Conservation (phyloP, 1,284 basidiomycete genomes). For the Leucoagaricus sp. region DNA sequence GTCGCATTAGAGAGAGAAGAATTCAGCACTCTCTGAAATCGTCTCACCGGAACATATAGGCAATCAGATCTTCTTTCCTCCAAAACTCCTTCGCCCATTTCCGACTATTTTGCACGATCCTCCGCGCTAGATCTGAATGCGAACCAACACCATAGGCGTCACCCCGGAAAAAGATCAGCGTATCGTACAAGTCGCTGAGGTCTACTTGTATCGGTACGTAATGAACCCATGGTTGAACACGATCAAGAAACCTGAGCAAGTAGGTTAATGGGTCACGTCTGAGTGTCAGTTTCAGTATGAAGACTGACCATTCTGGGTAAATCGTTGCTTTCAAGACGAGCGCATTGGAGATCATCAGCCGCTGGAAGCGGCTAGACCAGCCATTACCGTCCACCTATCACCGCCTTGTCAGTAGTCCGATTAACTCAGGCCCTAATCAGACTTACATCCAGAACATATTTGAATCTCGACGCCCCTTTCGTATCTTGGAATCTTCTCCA, state of each 20-base stretch:
- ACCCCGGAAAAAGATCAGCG: constrained; percentile 59
- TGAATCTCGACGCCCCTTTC: constrained; percentile 52
- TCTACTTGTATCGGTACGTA: constrained; percentile 61
- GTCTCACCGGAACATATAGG: constrained; percentile 61
- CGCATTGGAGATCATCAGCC: constrained; percentile 62
- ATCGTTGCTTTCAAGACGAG: constrained; percentile 69
- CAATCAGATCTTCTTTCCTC: constrained; percentile 67
- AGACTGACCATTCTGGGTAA: constrained; percentile 64
- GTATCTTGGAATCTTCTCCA: constrained; percentile 42
- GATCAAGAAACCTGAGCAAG: constrained; percentile 36
- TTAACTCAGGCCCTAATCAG: no score
- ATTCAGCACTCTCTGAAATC: no score
- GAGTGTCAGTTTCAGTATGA: background rate
- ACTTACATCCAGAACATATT: constrained; percentile 65
- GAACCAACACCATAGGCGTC: constrained; percentile 41
- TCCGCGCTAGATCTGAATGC: constrained; percentile 53
- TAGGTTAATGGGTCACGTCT: background rate
- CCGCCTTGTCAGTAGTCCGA: background rate
- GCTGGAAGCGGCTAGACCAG: constrained; percentile 70
- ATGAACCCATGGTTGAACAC: constrained; percentile 57
- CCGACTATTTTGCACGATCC: constrained; percentile 55
- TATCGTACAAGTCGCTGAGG: constrained; percentile 55
- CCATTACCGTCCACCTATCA: constrained; percentile 66
- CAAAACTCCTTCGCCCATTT: constrained; percentile 61
- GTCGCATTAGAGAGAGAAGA: background rate